Evolutionary conservation across 164 flowering plant species (phyloP).

Genomic region (Santalum album): DNA sequence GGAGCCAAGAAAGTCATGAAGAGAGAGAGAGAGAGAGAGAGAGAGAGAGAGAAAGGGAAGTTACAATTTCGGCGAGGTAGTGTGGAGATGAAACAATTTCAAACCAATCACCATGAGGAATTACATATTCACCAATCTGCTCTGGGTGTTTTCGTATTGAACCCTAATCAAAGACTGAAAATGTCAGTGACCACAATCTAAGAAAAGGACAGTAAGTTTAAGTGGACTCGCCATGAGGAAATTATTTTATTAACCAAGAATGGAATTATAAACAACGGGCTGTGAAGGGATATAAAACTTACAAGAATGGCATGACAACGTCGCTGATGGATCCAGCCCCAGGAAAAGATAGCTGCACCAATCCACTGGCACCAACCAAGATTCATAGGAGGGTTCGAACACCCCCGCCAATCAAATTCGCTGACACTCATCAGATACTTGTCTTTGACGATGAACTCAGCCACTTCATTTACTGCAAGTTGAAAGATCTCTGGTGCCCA

Average conservation of each 20-base stretch:
- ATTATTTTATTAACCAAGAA: no score
- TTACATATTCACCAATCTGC: slow-evolving; percentile 41
- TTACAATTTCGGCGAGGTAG: slow-evolving; percentile 88
- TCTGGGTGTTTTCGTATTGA: slow-evolving; percentile 38
- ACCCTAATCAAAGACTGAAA: slow-evolving; percentile 42
- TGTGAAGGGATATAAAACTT: slow-evolving; percentile 10
- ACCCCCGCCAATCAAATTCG: slow-evolving; percentile 44
- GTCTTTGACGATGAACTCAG: slow-evolving; percentile 47
- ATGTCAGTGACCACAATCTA: slow-evolving; percentile 4
- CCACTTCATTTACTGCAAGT: slow-evolving; percentile 24
- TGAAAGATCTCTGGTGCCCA: slow-evolving; percentile 39
- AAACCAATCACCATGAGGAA: slow-evolving; percentile 92
- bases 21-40: background rate
- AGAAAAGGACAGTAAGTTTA: background rate
- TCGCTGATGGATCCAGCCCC: slow-evolving; percentile 90
- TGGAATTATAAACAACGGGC: no score
- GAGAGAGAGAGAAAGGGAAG: slow-evolving; percentile 12
- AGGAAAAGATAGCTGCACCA: slow-evolving; percentile 60
- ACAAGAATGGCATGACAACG: slow-evolving; percentile 84
- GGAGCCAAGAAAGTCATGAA: no score
- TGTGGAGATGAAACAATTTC: slow-evolving; percentile 81
- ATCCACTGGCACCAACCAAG: slow-evolving; percentile 65
- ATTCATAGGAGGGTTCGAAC: slow-evolving; percentile 40
- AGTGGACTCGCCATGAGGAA: no score
- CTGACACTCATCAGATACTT: slow-evolving; percentile 25